Conservation (phyloP, 495 filamentous ascomycete species). For the Sordaria brevicollis region DNA sequence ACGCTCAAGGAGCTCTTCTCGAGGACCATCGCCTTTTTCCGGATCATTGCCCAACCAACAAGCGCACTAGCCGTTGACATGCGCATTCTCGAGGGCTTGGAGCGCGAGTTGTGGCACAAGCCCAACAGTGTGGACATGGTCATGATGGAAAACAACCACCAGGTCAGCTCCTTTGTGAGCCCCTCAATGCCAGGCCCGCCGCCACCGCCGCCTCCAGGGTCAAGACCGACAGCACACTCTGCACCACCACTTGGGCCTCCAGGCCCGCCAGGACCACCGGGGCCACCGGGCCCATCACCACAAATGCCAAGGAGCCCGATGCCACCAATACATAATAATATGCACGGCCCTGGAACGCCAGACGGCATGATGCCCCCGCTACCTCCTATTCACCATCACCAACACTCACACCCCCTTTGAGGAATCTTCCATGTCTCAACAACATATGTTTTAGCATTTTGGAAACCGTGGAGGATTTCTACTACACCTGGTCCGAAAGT, state of each 20-base stretch:
- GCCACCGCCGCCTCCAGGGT: background rate
- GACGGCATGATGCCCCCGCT: constrained; percentile 4
- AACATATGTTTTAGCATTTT: background rate
- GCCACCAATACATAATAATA: background rate
- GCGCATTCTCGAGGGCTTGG: constrained; percentile 53
- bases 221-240: background rate
- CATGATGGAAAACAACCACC: constrained; percentile 4
- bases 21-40: constrained; percentile 64
- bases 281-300: background rate
- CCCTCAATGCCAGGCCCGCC: background rate
- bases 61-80: constrained; percentile 58
- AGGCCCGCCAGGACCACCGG: background rate
- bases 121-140: constrained; percentile 2
- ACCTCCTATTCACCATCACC: constrained; percentile 13
- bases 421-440: background rate
- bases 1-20: constrained; percentile 41
- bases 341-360: background rate
- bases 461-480: background rate
- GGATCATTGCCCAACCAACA: constrained; percentile 49
- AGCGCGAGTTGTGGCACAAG: constrained; percentile 35
- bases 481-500: background rate
- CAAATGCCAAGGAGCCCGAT: background rate
- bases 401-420: background rate
- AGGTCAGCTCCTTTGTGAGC: background rate
- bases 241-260: background rate